Percentiles rank a stretch among this genome's conserved stretches.
These are phyloP conservation scores for Annulohypoxylon bovei DNA, from an alignment of 495 filamentous ascomycete species.

Conservation along the genomic window DNA sequence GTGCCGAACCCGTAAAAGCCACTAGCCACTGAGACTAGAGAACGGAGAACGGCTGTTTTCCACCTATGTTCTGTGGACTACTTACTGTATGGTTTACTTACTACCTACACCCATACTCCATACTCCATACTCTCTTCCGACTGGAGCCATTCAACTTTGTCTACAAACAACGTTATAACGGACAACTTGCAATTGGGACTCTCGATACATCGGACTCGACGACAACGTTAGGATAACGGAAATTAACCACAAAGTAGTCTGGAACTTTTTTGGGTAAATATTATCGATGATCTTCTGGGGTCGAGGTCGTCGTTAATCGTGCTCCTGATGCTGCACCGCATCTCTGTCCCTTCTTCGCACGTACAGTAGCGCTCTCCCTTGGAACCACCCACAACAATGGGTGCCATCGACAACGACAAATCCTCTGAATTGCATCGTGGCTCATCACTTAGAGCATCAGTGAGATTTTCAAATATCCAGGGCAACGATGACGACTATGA, in stretches of 20 bases:
- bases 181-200: conserved; percentile 40
- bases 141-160: conserved; percentile 14
- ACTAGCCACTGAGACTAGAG: conserved; percentile 37
- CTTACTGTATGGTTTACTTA: background rate
- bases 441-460: conserved; percentile 49
- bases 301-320: conserved; percentile 38
- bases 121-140: conserved; percentile 5
- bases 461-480: conserved; percentile 40
- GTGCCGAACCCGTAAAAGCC: conserved; percentile 38
- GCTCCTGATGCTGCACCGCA: conserved; percentile 49
- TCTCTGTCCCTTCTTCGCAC: conserved; percentile 31
- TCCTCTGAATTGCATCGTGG: conserved; percentile 48
- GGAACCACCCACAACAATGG: conserved; percentile 47
- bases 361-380: conserved; percentile 12
- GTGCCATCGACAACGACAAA: conserved; percentile 44
- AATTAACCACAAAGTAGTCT: conserved; percentile 12
- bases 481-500: conserved; percentile 53
- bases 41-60: conserved; percentile 28
- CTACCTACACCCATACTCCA: background rate
- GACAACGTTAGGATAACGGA: background rate
- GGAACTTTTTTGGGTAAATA: background rate
- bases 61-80: background rate
- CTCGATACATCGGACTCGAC: conserved; percentile 22
- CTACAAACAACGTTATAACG: conserved; percentile 11
- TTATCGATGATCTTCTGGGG: conserved; percentile 41